Conservation (phyloP, 768 basidiomycete species). For the Goffeauzyma gilvescens region DNA sequence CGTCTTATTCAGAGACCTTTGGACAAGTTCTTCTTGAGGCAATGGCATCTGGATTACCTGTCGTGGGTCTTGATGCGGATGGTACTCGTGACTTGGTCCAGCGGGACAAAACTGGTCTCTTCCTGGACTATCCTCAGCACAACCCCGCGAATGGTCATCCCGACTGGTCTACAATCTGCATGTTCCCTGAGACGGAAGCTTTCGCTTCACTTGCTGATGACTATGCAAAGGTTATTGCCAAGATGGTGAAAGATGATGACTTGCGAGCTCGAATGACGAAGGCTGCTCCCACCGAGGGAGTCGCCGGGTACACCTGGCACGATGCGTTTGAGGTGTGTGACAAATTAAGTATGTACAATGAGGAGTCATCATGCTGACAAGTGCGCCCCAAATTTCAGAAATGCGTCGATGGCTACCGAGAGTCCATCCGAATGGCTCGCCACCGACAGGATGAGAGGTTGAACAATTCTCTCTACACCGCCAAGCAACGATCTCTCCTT, state of each 20-base stretch:
- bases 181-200: background rate
- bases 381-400: slow-evolving; percentile 13
- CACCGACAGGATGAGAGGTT: too few relatives aligned
- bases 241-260: slow-evolving; percentile 9
- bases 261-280: slow-evolving; percentile 17
- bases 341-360: too few relatives aligned
- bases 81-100: slow-evolving; percentile 33
- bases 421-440: too few relatives aligned
- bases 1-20: slow-evolving; percentile 31
- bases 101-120: slow-evolving; percentile 16
- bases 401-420: slow-evolving; percentile 31
- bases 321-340: slow-evolving; percentile 29
- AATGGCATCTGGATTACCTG: slow-evolving; percentile 36
- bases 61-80: slow-evolving; percentile 35
- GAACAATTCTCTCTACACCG: too few relatives aligned
- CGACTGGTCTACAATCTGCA: slow-evolving; percentile 10
- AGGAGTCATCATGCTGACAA: background rate
- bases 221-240: slow-evolving; percentile 20
- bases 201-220: slow-evolving; percentile 11
- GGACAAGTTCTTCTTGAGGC: slow-evolving; percentile 37
- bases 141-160: too few relatives aligned
- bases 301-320: slow-evolving; percentile 30
- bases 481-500: too few relatives aligned
- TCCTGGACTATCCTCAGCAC: slow-evolving; percentile 22
- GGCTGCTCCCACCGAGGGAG: slow-evolving; percentile 19